Evolutionary conservation across 1,284 basidiomycete species (phyloP).

Genomic region (Mrakiaceae sp.): DNA sequence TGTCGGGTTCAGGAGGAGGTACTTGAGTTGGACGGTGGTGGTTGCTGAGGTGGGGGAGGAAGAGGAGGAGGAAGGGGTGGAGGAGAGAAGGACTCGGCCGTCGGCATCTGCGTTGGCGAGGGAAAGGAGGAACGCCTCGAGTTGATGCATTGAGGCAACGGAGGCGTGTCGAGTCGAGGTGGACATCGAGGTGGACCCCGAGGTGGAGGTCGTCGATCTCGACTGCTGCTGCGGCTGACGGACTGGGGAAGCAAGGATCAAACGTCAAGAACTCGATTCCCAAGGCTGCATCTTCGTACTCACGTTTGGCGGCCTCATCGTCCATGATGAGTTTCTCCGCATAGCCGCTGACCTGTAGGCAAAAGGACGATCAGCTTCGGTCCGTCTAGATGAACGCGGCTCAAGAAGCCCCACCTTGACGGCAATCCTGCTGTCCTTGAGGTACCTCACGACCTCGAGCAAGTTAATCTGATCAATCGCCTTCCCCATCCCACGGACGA

Average conservation of each 20-base stretch:
- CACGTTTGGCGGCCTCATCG: constrained; percentile 34
- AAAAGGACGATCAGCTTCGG: neutral
- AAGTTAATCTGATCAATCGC: constrained; percentile 60
- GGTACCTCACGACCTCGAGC: constrained; percentile 68
- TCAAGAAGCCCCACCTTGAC: constrained; percentile 29
- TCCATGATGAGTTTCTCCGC: constrained; percentile 54
- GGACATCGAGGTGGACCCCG: neutral
- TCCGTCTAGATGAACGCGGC: neutral
- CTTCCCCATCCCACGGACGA: constrained; percentile 56
- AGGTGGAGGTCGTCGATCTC: too few species aligned
- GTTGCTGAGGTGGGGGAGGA: neutral
- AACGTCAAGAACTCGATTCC: too few species aligned
- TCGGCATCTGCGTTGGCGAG: constrained; percentile 73
- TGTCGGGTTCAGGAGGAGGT: constrained; percentile 88
- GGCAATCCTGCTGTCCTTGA: constrained; percentile 72
- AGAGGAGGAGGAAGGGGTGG: constrained; percentile 31
- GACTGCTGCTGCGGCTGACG: too few species aligned
- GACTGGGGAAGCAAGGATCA: too few species aligned
- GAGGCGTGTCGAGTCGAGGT: constrained; percentile 25
- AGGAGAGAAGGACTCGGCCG: constrained; percentile 38
- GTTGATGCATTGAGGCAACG: constrained; percentile 68
- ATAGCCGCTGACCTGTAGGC: constrained; percentile 66
- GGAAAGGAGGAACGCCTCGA: constrained; percentile 75
- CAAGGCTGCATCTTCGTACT: neutral
- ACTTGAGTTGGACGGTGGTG: constrained; percentile 56